Evolutionary conservation across 345 rosid genomes (phyloP).

Genomic region (Acer yangbiense): DNA sequence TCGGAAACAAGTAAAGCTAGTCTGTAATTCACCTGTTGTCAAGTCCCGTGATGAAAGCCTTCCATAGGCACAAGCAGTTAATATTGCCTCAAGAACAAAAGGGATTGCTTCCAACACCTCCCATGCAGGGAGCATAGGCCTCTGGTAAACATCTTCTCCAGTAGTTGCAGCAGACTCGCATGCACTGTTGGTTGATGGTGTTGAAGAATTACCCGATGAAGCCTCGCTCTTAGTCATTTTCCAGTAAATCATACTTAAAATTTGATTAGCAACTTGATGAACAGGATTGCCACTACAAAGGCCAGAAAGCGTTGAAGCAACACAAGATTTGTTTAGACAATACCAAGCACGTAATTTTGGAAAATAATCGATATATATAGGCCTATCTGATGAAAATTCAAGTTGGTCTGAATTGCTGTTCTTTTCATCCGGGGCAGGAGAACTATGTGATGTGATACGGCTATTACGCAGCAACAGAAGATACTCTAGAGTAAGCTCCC

Average conservation of each 20-base stretch:
- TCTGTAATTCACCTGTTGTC: conserved; percentile 47
- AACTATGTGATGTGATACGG: conserved; percentile 31
- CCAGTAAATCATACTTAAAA: conserved; percentile 58
- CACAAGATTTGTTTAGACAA: conserved; percentile 62
- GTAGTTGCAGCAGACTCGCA: conserved; percentile 39
- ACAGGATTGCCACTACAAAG: conserved; percentile 52
- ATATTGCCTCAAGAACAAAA: conserved; percentile 59
- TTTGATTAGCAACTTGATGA: conserved; percentile 57
- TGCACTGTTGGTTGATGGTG: conserved; percentile 33
- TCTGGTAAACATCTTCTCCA: conserved; percentile 50
- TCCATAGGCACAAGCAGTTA: conserved; percentile 76
- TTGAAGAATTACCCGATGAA: conserved; percentile 43
- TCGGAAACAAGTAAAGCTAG: conserved; percentile 16
- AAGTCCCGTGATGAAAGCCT: conserved; percentile 65
- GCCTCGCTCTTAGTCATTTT: conserved; percentile 45
- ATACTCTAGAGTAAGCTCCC: conserved; percentile 58
- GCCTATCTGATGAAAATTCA: conserved; percentile 34
- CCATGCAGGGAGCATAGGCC: conserved; percentile 68
- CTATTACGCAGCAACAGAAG: conserved; percentile 54
- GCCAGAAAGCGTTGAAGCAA: conserved; percentile 60
- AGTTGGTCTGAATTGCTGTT: conserved; percentile 22
- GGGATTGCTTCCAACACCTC: conserved; percentile 70
- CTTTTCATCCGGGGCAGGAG: conserved; percentile 31
- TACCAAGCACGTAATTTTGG: conserved; percentile 72
- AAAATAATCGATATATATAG: conserved; percentile 48